Conservation (phyloP, 441 rosid genomes). For the Erysimum pusillum region DNA sequence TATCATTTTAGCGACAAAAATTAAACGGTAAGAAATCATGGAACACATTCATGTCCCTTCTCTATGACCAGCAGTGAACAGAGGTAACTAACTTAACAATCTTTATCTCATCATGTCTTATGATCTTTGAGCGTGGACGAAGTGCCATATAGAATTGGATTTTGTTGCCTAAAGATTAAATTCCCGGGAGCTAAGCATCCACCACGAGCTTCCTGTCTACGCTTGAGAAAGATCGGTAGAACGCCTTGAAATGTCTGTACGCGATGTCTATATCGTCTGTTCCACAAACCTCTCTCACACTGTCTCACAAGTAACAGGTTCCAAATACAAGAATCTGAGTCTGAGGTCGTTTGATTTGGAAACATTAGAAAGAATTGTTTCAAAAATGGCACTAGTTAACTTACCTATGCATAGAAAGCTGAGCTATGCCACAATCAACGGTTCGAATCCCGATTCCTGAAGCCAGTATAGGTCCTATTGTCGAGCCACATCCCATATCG, state of each 20-base stretch:
- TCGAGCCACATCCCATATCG: constrained; percentile 98
- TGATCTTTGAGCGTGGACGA: background rate
- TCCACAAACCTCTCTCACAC: constrained; percentile 92
- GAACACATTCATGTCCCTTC: background rate
- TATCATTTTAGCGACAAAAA: background rate
- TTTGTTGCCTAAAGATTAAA: background rate
- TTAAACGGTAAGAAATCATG: background rate
- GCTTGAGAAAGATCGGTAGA: constrained; percentile 74
- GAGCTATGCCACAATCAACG: constrained; percentile 95
- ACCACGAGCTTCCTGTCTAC: constrained; percentile 73
- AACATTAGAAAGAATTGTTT: background rate
- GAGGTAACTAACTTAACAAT: background rate
- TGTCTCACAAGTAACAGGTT: constrained; percentile 51
- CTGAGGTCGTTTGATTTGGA: constrained; percentile 16
- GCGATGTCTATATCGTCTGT: constrained; percentile 85
- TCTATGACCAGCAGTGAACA: background rate
- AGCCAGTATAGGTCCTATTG: constrained; percentile 96
- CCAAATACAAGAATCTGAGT: background rate
- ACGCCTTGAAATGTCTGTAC: constrained; percentile 93
- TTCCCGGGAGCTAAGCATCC: constrained; percentile 49
- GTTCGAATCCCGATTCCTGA: constrained; percentile 93
- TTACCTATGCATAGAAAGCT: constrained; percentile 98
- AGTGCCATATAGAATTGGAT: constrained; percentile 1
- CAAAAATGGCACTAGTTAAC: background rate
- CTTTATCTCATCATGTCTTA: background rate